Base-by-base conservation (phyloP, 495 filamentous ascomycete species). In the Mycothermus thermophilus region DNA sequence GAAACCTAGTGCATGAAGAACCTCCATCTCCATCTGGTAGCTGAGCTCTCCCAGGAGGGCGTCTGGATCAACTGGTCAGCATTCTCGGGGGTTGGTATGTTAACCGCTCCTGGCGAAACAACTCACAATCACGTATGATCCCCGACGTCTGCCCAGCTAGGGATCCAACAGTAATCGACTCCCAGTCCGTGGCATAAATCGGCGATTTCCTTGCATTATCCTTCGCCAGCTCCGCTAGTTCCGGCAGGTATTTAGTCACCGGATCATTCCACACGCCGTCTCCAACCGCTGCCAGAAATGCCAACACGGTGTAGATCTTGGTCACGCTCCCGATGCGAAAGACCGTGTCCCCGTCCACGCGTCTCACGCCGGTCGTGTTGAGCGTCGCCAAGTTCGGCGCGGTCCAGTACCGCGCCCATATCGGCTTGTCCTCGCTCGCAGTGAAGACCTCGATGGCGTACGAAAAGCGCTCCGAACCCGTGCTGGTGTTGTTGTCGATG, bases 91-190 rank as follows among this genome's bases (percentile, higher is more conserved):
- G n/a, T n/a, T n/a, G n/a, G n/a, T n/a, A n/a, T n/a, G n/a, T n/a
- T n/a, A n/a, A n/a, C n/a, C n/a, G n/a, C n/a, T n/a, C n/a, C n/a
- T n/a, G n/a, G n/a, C n/a, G n/a, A n/a, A n/a, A n/a, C n/a, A n/a
- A n/a, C 54, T 43, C 42, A 60, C 57, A 61, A 16, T 60, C 57
- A 34, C 66, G 53, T 15, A 60, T 60, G 24, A 73, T 50, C 0
- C 67, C 71, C 10, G 69, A 57, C 18, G 66, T 54, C 39, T 75
- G 71, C 27, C 58, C 65, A 0, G 68, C 69, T 26, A 77, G 42
- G 3, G 67, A 60, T 0, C 70, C 65, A 9, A 75, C 53, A 0
- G 70, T 75, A 21, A 75, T 57, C 2, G 71, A 59, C 1, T 67
- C 54, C 73, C 73, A 77, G 13, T 61, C 55, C 5, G 67, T 44